Percentiles rank a stretch among this genome's conserved stretches.
phyloP scores from a whole-genome alignment of 768 basidiomycete species.

The Macrolepiota fuliginosa region DNA sequence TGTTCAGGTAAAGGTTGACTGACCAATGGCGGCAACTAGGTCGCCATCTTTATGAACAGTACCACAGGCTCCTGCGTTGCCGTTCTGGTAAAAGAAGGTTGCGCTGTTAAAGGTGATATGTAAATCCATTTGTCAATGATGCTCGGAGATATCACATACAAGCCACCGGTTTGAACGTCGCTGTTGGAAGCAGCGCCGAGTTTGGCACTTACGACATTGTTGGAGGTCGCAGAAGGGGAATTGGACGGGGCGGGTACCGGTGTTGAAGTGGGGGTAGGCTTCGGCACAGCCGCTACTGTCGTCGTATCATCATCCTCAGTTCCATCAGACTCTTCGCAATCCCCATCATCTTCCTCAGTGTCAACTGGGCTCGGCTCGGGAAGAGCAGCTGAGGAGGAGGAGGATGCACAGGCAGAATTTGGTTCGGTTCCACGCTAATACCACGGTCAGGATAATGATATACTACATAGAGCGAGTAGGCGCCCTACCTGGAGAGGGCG shows the following conservation, averaged over 20 bases:
- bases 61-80: conserved; percentile 82
- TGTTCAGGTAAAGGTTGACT: conserved; percentile 21
- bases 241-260: conserved; percentile 19
- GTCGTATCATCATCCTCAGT: conserved; percentile 19
- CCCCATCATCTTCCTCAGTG: conserved; percentile 30
- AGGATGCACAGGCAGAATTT: conserved; percentile 45
- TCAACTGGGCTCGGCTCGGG: conserved; percentile 15
- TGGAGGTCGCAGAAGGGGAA: conserved; percentile 16
- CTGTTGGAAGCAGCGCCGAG: conserved; percentile 12
- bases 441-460: conserved; percentile 8
- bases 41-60: conserved; percentile 50
- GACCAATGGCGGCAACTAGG: conserved; percentile 63
- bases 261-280: conserved; percentile 12
- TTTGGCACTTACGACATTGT: conserved; percentile 5
- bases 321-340: conserved; percentile 23
- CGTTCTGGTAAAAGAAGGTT: conserved; percentile 70
- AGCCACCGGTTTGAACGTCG: conserved; percentile 38
- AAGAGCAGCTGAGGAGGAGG: conserved; percentile 16
- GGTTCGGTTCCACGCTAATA: conserved; percentile 36
- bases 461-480: neutral
- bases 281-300: neutral
- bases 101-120: conserved; percentile 36
- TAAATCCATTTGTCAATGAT: conserved; percentile 1
- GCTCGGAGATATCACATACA: conserved; percentile 31
- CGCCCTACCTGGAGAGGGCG: conserved; percentile 59